These are phyloP conservation scores for Gaeumannomyces tritici DNA, from an alignment of 2,329 filamentous ascomycete species.

Conservation along the genomic window DNA sequence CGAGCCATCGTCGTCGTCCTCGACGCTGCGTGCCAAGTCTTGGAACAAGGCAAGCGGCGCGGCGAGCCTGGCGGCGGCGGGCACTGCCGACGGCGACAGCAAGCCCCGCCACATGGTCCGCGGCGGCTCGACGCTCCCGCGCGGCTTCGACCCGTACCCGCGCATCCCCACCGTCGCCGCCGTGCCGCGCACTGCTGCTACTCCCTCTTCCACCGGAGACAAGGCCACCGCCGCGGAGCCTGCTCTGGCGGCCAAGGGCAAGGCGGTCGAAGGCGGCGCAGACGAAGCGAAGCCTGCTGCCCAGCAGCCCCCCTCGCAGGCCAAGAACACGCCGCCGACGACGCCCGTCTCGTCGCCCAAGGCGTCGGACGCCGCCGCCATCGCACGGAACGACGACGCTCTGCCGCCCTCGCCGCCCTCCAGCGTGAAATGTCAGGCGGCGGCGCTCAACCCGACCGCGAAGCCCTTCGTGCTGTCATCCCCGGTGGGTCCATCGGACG, in stretches of 20 bases:
- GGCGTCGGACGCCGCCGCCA: no score
- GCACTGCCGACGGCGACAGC: not conserved
- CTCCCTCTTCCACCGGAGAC: not conserved
- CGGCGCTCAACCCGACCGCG: not conserved
- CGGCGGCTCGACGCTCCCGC: constrained; percentile 1
- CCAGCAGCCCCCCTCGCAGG: not conserved
- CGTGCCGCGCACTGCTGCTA: not conserved
- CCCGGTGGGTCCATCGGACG: not conserved
- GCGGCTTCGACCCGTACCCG: constrained; percentile 4
- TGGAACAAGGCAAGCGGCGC: not conserved
- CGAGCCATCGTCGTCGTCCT: not conserved
- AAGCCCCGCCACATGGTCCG: not conserved
- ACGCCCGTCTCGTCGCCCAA: not conserved
- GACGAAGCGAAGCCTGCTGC: no score
- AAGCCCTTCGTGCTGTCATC: not conserved
- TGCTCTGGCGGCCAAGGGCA: not conserved
- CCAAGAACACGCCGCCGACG: not conserved
- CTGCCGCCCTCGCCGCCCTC: not conserved
- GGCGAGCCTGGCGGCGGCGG: no score
- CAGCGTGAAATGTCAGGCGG: not conserved
- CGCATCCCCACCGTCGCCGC: not conserved
- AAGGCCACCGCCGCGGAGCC: no score
- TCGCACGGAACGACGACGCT: no score
- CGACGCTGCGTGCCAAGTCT: not conserved
- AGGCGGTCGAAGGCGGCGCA: not conserved